Evolutionary conservation across 345 rosid genomes (phyloP).

Genomic region (Rhodamnia argentea): DNA sequence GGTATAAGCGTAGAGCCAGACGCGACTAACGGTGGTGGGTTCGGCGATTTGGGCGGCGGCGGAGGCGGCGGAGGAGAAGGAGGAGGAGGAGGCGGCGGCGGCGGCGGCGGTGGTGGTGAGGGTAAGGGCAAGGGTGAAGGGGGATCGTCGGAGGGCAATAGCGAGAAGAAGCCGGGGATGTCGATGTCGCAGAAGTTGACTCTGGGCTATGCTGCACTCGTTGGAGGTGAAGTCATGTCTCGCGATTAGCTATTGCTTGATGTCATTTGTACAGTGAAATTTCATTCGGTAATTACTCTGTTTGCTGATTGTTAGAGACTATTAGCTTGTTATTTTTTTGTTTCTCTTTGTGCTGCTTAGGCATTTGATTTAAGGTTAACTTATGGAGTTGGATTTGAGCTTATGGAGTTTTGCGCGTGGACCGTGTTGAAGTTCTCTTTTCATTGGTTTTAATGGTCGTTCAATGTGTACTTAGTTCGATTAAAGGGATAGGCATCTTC

Average conservation of each 20-base stretch:
- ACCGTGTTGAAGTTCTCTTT: background rate
- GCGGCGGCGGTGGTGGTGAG: constrained; percentile 3
- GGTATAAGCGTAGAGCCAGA: constrained; percentile 15
- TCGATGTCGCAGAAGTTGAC: constrained; percentile 38
- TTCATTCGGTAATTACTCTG: background rate
- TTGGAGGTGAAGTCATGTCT: background rate
- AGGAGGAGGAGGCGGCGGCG: constrained; percentile 5
- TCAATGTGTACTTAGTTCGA: background rate
- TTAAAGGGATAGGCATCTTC: background rate
- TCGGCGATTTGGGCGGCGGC: background rate
- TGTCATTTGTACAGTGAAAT: background rate
- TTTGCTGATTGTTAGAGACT: background rate
- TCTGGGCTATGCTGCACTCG: background rate
- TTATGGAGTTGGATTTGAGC: background rate
- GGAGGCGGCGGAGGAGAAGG: constrained; percentile 4
- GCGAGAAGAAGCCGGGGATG: constrained; percentile 36
- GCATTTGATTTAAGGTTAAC: background rate
- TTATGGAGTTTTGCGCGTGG: background rate
- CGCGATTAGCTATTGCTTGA: background rate
- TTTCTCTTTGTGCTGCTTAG: background rate
- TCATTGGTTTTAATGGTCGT: background rate
- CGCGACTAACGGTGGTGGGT: constrained; percentile 3
- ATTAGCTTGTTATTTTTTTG: background rate
- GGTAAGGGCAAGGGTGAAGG: constrained; percentile 14
- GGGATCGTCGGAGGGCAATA: constrained; percentile 19